Evolutionary conservation across 768 basidiomycete genomes (phyloP).

Genomic region (Termitomyces eurrhizus): DNA sequence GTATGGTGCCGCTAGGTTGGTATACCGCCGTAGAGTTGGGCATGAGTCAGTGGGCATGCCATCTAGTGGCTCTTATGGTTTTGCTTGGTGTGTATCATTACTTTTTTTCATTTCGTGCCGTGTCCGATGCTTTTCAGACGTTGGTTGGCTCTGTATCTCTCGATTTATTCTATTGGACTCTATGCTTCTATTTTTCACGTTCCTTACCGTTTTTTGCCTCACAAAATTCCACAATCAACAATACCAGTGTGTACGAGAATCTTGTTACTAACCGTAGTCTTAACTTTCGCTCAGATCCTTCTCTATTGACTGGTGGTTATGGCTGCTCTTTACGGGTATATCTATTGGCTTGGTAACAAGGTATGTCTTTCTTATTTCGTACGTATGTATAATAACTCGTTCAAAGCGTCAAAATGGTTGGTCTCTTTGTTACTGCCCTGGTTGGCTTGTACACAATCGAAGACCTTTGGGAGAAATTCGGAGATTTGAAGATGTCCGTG

Average conservation of each 20-base stretch:
- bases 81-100: constrained; percentile 62
- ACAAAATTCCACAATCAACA: constrained; percentile 98
- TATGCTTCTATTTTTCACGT: constrained; percentile 99
- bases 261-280: constrained; percentile 6
- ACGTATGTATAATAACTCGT: background rate
- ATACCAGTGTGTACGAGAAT: constrained; percentile 61
- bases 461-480: constrained; percentile 98
- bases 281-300: constrained; percentile 59
- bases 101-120: background rate
- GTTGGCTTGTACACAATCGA: constrained; percentile 97
- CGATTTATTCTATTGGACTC: constrained; percentile 97
- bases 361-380: constrained; percentile 30
- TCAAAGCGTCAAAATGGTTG: constrained; percentile 90
- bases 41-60: constrained; percentile 85
- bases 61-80: constrained; percentile 92
- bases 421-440: constrained; percentile 90
- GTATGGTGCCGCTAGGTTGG: constrained; percentile 95
- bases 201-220: constrained; percentile 91
- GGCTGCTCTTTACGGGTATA: constrained; percentile 89
- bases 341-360: constrained; percentile 96
- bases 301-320: constrained; percentile 96
- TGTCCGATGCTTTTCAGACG: constrained; percentile 49
- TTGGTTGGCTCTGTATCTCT: constrained; percentile 95
- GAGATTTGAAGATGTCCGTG: constrained; percentile 86
- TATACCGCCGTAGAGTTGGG: constrained; percentile 94